Evolutionary conservation across 768 basidiomycete genomes (phyloP).

Genomic region (Mrakia blollopis): DNA sequence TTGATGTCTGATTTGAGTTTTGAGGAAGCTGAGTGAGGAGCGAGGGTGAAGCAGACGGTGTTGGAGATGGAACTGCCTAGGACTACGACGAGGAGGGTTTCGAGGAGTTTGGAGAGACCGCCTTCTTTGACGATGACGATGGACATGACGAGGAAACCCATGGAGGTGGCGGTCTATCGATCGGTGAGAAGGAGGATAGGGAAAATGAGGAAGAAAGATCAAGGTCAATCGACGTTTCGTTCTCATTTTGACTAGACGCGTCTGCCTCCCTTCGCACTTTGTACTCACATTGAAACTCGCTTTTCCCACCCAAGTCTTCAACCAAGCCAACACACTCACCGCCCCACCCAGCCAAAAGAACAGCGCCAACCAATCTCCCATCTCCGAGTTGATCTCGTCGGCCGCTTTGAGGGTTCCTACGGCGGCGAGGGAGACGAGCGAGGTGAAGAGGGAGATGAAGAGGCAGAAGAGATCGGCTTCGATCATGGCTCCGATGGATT

Average conservation of each 20-base stretch:
- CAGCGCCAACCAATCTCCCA: slow-evolving; percentile 58
- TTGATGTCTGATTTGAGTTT: slow-evolving; percentile 80
- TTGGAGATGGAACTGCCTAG: slow-evolving; percentile 75
- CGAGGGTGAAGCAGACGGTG: slow-evolving; percentile 72
- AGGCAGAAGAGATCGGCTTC: slow-evolving; percentile 81
- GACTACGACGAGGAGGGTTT: slow-evolving; percentile 69
- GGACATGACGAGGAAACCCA: slow-evolving; percentile 44
- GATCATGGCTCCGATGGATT: slow-evolving; percentile 86
- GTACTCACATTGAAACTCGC: slow-evolving; percentile 66
- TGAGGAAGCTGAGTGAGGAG: slow-evolving; percentile 77
- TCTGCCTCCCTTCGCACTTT: neutral
- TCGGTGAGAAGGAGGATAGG: neutral
- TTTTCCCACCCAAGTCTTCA: slow-evolving; percentile 84
- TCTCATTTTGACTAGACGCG: too few species aligned
- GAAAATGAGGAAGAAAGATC: neutral
- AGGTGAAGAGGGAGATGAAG: slow-evolving; percentile 55
- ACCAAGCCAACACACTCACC: slow-evolving; percentile 78
- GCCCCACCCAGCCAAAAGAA: slow-evolving; percentile 71
- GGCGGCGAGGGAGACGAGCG: slow-evolving; percentile 66
- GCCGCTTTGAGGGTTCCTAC: slow-evolving; percentile 58
- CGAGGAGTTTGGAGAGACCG: slow-evolving; percentile 65
- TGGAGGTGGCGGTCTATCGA: slow-evolving; percentile 45
- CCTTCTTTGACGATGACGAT: slow-evolving; percentile 72
- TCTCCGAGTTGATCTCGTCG: slow-evolving; percentile 62
- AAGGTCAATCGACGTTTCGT: too few species aligned